phyloP scores from a whole-genome alignment of 108 stramenopile species.

The Pseudonitzschia pungens region DNA sequence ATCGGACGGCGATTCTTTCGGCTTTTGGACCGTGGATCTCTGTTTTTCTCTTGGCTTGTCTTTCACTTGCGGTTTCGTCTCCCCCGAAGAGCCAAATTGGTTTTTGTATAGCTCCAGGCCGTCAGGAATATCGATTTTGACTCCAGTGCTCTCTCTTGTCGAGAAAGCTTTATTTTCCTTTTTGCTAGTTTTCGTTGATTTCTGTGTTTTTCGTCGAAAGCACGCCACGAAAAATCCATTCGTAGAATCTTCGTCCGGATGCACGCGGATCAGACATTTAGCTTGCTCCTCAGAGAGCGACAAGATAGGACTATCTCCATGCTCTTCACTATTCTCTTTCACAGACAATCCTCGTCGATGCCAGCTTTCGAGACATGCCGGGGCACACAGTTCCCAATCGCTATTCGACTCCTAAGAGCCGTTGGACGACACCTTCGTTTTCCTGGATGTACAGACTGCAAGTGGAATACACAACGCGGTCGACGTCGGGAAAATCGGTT shows the following conservation, averaged over 20 bases:
- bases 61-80: not conserved
- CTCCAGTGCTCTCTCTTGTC: constrained; percentile 7
- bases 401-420: constrained; percentile 49
- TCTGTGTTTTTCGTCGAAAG: constrained; percentile 64
- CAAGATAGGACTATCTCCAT: not conserved
- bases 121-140: constrained; percentile 12
- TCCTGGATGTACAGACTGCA: constrained; percentile 93
- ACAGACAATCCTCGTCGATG: constrained; percentile 36
- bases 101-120: constrained; percentile 24
- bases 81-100: constrained; percentile 14
- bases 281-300: constrained; percentile 73
- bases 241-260: constrained; percentile 89
- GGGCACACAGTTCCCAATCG: constrained; percentile 64
- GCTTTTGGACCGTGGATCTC: constrained; percentile 1
- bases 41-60: constrained; percentile 7
- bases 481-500: constrained; percentile 73
- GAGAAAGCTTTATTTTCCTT: constrained; percentile 3
- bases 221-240: constrained; percentile 98
- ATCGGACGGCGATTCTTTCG: constrained; percentile 21
- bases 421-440: constrained; percentile 86
- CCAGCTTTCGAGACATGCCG: constrained; percentile 60
- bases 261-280: constrained; percentile 80
- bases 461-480: constrained; percentile 97
- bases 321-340: not conserved
- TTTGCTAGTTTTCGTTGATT: not conserved